Evolutionary conservation across 306 rosid species (phyloP).

Genomic region (Vigna mungo): DNA sequence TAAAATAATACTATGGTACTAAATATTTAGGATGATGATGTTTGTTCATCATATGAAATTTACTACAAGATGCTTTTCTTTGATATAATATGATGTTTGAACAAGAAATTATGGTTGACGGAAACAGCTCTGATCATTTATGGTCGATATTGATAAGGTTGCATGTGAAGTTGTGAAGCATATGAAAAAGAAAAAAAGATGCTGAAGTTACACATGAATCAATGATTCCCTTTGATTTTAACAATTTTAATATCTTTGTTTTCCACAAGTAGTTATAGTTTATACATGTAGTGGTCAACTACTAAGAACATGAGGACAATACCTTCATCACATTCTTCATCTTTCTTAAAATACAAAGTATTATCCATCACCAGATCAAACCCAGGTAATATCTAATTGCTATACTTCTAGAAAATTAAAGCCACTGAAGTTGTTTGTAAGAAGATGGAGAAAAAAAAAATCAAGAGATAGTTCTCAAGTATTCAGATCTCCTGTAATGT

Average conservation of each 20-base stretch:
- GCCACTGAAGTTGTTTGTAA: not conserved
- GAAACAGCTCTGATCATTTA: slow-evolving; percentile 10
- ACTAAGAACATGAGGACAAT: slow-evolving; percentile 46
- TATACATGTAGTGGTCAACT: slow-evolving; percentile 31
- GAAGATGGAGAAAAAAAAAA: not conserved
- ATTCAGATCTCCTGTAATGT: no score
- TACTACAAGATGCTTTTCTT: not conserved
- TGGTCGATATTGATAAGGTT: slow-evolving; percentile 34
- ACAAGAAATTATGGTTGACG: slow-evolving; percentile 6
- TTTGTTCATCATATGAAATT: not conserved
- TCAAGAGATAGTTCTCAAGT: no score
- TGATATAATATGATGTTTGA: not conserved
- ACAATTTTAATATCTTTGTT: not conserved
- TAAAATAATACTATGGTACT: not conserved
- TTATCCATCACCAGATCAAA: slow-evolving; percentile 3
- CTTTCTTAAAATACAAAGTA: slow-evolving; percentile 27
- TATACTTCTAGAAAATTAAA: not conserved
- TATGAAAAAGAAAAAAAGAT: slow-evolving; percentile 19
- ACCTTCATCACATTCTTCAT: slow-evolving; percentile 41
- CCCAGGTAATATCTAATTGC: not conserved
- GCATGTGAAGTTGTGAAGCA: slow-evolving; percentile 43
- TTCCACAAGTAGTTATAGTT: slow-evolving; percentile 11
- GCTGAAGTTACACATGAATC: slow-evolving; percentile 5
- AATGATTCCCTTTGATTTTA: not conserved
- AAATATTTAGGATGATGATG: not conserved